A percentile compares a stretch with the other conserved stretches of the same genome.
Evolutionary conservation across 1,139 yeast genomes (phyloP).

Genomic region (Groenewaldozyma sp.): DNA sequence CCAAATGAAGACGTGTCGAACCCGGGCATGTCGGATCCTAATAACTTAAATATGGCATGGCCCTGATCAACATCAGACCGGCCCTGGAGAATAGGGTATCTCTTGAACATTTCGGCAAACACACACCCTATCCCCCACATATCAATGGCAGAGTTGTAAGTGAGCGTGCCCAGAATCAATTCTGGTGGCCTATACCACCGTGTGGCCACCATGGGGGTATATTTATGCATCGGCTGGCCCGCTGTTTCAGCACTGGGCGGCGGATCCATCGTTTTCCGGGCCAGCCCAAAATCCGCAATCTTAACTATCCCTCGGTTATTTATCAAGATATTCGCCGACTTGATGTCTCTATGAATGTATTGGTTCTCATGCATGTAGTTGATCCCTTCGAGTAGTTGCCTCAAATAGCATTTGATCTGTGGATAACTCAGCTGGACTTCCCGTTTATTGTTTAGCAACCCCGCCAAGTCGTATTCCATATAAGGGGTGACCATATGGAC

Average conservation of each 20-base stretch:
- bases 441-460: slow-evolving; percentile 72
- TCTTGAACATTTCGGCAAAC: slow-evolving; percentile 79
- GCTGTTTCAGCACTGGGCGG: slow-evolving; percentile 53
- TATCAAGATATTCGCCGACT: slow-evolving; percentile 83
- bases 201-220: slow-evolving; percentile 89
- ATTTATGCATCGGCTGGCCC: slow-evolving; percentile 42
- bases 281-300: slow-evolving; percentile 91
- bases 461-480: slow-evolving; percentile 89
- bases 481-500: slow-evolving; percentile 90
- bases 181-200: slow-evolving; percentile 98
- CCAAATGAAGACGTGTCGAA: slow-evolving; percentile 37
- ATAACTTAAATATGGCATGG: slow-evolving; percentile 61
- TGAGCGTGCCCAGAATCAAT: slow-evolving; percentile 70
- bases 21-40: slow-evolving; percentile 74
- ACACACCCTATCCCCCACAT: slow-evolving; percentile 98
- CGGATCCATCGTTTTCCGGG: slow-evolving; percentile 67
- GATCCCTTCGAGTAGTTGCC: slow-evolving; percentile 69
- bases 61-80: slow-evolving; percentile 88
- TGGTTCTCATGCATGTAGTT: slow-evolving; percentile 61
- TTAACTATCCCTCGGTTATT: slow-evolving; percentile 70
- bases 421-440: slow-evolving; percentile 48
- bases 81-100: slow-evolving; percentile 79
- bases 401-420: slow-evolving; percentile 77
- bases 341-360: slow-evolving; percentile 83
- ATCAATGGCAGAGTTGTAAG: slow-evolving; percentile 89